These are phyloP conservation scores for Pythium vanterpoolii DNA, from an alignment of 352 stramenopile genomes.

Conservation along the genomic window DNA sequence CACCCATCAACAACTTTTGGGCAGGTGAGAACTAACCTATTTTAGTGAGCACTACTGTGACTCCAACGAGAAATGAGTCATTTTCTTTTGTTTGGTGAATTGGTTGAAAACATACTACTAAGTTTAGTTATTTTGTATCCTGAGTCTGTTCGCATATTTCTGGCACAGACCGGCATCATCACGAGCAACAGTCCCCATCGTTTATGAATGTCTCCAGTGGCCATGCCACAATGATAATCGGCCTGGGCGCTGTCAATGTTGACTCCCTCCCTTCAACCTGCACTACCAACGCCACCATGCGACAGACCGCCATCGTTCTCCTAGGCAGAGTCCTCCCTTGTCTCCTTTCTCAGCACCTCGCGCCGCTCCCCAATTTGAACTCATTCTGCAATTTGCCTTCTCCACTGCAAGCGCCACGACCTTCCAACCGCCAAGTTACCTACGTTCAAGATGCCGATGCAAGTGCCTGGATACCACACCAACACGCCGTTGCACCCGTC, in stretches of 20 bases:
- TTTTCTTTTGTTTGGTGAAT: too few relatives aligned
- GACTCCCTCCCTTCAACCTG: too few relatives aligned
- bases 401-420: background rate
- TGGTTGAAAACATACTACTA: too few relatives aligned
- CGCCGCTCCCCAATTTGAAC: background rate
- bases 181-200: background rate
- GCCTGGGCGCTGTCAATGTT: background rate
- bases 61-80: too few relatives aligned
- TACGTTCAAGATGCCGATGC: background rate
- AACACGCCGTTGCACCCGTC: slow-evolving; percentile 52
- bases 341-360: background rate
- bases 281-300: too few relatives aligned
- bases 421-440: background rate
- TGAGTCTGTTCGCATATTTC: background rate
- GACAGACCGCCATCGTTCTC: too few relatives aligned
- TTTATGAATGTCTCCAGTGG: background rate
- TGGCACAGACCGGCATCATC: background rate
- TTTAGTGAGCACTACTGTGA: too few relatives aligned
- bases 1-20: too few relatives aligned
- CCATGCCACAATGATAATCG: slow-evolving; percentile 1
- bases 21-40: too few relatives aligned
- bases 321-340: background rate
- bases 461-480: slow-evolving; percentile 49
- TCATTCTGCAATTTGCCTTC: slow-evolving; percentile 4
- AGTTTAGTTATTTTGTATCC: too few relatives aligned